Percentiles rank a stretch among this genome's conserved stretches.
These are phyloP conservation scores for Leishmania mexicana DNA, from an alignment of 208 protist genomes.

Conservation along the genomic window DNA sequence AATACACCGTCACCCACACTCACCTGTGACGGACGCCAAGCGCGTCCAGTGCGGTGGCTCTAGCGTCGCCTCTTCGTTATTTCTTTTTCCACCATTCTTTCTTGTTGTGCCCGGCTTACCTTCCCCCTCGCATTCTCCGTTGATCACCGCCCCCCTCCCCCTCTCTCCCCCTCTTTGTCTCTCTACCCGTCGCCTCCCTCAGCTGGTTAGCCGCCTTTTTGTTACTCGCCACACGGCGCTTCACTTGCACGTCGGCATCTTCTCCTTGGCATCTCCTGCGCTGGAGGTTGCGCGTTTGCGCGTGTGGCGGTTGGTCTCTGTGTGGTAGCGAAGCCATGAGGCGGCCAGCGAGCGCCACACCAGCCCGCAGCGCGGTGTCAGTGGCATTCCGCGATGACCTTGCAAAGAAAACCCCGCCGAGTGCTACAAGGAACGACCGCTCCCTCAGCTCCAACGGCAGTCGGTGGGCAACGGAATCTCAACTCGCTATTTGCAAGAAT, in stretches of 20 bases:
- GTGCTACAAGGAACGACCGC: constrained; percentile 7
- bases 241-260: neutral
- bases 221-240: neutral
- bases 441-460: constrained; percentile 30
- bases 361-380: constrained; percentile 8
- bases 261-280: constrained; percentile 3
- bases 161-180: neutral
- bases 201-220: neutral
- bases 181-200: neutral
- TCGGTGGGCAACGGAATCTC: constrained; percentile 49
- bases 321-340: constrained; percentile 5
- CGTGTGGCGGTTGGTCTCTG: neutral
- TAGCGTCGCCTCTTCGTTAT: neutral
- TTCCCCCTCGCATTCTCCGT: neutral
- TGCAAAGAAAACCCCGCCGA: constrained; percentile 6
- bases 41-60: neutral
- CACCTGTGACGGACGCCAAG: too few relatives aligned
- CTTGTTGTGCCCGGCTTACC: neutral
- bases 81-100: neutral
- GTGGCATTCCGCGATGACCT: constrained; percentile 10
- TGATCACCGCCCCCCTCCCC: too few relatives aligned
- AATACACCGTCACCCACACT: neutral
- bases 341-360: constrained; percentile 19
- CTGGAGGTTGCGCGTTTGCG: neutral
- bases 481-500: constrained; percentile 62